These are phyloP conservation scores for Sonneratia caseolaris DNA, from an alignment of 345 rosid genomes.

Conservation along the genomic window DNA sequence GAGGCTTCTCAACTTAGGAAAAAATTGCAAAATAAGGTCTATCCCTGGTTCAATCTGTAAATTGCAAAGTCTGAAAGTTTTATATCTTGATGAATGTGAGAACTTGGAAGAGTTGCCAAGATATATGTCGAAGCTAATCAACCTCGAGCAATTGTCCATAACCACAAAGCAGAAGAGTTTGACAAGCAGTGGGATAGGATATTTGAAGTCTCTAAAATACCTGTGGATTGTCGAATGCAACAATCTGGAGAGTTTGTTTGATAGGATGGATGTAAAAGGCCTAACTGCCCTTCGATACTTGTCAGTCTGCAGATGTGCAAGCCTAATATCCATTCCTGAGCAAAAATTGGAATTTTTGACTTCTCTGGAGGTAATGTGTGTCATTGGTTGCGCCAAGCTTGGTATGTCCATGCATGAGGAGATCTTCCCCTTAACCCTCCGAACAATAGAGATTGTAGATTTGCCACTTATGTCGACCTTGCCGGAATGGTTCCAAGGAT, in stretches of 20 bases:
- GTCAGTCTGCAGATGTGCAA: not conserved
- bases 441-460: too few relatives aligned
- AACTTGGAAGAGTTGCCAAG: not conserved
- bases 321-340: slow-evolving; percentile 8
- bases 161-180: slow-evolving; percentile 5
- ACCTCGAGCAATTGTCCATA: not conserved
- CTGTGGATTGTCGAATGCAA: not conserved
- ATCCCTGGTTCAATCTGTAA: slow-evolving; percentile 11
- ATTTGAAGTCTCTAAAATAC: slow-evolving; percentile 8
- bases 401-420: too few relatives aligned
- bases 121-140: slow-evolving; percentile 1
- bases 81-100: not conserved
- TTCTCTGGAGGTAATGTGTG: not conserved
- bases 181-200: slow-evolving; percentile 4
- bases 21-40: not conserved
- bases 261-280: not conserved
- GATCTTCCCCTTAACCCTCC: too few relatives aligned
- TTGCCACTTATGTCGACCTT: too few relatives aligned
- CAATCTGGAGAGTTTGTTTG: slow-evolving; percentile 11
- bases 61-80: slow-evolving; percentile 9
- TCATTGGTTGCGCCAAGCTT: not conserved
- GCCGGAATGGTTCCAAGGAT: too few relatives aligned
- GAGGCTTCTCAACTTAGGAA: too few relatives aligned
- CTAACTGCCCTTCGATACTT: slow-evolving; percentile 8
- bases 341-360: not conserved